Conservation (phyloP, 441 rosid species). For the Macaranga tanarius region DNA sequence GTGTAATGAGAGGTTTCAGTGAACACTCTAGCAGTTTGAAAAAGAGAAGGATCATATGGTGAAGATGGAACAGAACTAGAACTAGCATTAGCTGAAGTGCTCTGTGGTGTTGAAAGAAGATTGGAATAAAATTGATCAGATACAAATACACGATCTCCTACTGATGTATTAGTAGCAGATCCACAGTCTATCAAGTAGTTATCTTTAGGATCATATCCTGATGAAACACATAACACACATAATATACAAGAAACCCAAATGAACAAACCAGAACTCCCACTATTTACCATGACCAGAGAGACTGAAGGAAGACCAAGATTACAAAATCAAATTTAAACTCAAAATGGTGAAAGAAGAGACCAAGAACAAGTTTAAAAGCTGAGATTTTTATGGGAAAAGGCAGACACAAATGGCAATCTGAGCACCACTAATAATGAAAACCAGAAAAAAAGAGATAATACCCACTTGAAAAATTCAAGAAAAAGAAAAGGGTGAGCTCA, state of each 20-base stretch:
- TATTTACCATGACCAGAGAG: constrained; percentile 37
- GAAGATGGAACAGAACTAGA: constrained; percentile 34
- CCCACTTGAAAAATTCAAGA: constrained; percentile 1
- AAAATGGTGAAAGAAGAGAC: neutral
- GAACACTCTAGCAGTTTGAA: constrained; percentile 61
- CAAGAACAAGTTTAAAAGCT: neutral
- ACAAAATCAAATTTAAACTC: neutral
- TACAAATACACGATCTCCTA: constrained; percentile 44
- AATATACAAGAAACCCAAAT: constrained; percentile 37
- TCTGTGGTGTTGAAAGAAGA: constrained; percentile 38
- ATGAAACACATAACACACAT: constrained; percentile 37
- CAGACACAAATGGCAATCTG: too few relatives aligned
- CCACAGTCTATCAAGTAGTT: constrained; percentile 69
- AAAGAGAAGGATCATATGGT: constrained; percentile 40
- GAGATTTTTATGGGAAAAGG: neutral
- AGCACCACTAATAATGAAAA: too few relatives aligned
- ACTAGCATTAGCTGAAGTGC: constrained; percentile 26
- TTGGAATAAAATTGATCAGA: constrained; percentile 42
- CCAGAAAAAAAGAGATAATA: neutral
- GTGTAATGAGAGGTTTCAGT: constrained; percentile 37
- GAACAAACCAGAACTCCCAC: constrained; percentile 21
- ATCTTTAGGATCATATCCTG: constrained; percentile 45
- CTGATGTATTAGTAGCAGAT: constrained; percentile 47
- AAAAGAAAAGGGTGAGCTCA: constrained; percentile 14
- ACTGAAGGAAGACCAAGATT: constrained; percentile 1